Percentiles rank a stretch among this genome's conserved stretches.
These are phyloP conservation scores for Yarrowia sp. DNA, from an alignment of 805 yeast species.

Conservation along the genomic window DNA sequence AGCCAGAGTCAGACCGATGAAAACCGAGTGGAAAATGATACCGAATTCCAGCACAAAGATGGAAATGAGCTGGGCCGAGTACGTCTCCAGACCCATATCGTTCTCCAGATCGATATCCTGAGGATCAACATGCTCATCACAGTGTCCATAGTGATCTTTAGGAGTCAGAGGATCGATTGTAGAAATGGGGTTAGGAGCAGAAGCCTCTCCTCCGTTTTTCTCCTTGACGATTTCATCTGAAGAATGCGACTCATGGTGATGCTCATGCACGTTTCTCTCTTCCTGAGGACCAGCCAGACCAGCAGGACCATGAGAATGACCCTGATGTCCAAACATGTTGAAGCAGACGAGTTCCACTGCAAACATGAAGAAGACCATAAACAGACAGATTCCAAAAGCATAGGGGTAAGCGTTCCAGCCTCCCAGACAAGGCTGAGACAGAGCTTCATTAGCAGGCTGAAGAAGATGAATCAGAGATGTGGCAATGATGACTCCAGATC, in stretches of 20 bases:
- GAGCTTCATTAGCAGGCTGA: slow-evolving; percentile 41
- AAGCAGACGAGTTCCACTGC: slow-evolving; percentile 31
- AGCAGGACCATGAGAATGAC: slow-evolving; percentile 33
- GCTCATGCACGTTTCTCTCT: not conserved
- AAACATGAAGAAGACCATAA: slow-evolving; percentile 43
- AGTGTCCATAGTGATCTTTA: slow-evolving; percentile 9
- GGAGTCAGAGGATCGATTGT: not conserved
- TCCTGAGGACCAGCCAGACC: slow-evolving; percentile 24
- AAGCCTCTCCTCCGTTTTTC: not conserved
- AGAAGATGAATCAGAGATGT: slow-evolving; percentile 71
- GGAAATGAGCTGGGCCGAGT: slow-evolving; percentile 42
- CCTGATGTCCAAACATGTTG: slow-evolving; percentile 28
- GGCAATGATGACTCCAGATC: slow-evolving; percentile 75
- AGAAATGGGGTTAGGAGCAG: slow-evolving; percentile 1
- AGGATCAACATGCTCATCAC: slow-evolving; percentile 24
- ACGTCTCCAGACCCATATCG: slow-evolving; percentile 24
- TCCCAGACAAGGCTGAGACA: slow-evolving; percentile 31
- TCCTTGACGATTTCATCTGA: not conserved
- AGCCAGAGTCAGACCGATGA: slow-evolving; percentile 68
- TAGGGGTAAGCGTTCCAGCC: slow-evolving; percentile 54
- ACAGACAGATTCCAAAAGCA: slow-evolving; percentile 54
- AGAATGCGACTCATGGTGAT: not conserved
- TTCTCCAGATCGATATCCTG: not conserved
- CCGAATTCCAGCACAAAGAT: slow-evolving; percentile 68
- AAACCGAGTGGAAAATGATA: slow-evolving; percentile 69